These are phyloP conservation scores for Aspergillus quadrilineatus DNA, from an alignment of 2,329 filamentous ascomycete species.

Conservation along the genomic window DNA sequence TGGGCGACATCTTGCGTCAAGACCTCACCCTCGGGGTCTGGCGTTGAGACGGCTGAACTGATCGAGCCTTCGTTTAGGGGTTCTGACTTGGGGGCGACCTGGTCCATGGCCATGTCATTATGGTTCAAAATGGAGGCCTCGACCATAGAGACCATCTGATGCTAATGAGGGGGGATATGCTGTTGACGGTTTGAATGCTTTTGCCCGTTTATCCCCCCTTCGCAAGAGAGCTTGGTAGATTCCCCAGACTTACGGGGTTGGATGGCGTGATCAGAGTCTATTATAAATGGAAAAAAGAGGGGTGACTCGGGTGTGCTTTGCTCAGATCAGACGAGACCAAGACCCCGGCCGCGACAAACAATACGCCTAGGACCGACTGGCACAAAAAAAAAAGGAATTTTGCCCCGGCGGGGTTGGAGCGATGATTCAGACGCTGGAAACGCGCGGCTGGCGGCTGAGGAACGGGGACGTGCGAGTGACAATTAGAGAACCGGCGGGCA, in stretches of 20 bases:
- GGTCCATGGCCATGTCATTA: conserved; percentile 43
- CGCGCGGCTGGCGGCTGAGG: conserved; percentile 42
- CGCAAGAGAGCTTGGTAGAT: conserved; percentile 5
- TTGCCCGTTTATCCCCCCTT: conserved; percentile 17
- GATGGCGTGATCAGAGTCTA: conserved; percentile 1
- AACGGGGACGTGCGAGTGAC: conserved; percentile 40
- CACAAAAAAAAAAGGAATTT: conserved; percentile 13
- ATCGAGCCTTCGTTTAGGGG: conserved; percentile 43
- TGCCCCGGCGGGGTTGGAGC: conserved; percentile 18
- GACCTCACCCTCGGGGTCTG: conserved; percentile 44
- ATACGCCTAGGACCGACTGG: conserved; percentile 1
- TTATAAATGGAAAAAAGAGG: conserved; percentile 10
- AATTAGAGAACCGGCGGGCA: conserved; percentile 22
- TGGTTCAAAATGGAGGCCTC: conserved; percentile 40
- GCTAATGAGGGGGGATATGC: conserved; percentile 16
- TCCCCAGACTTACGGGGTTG: conserved; percentile 9
- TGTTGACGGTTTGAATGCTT: conserved; percentile 3
- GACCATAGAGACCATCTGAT: conserved; percentile 47
- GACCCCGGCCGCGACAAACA: neutral
- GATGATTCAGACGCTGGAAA: conserved; percentile 31
- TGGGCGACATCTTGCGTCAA: conserved; percentile 45
- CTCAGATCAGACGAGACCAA: neutral
- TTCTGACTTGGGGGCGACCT: conserved; percentile 45
- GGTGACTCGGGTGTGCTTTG: neutral
- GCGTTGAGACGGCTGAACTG: conserved; percentile 48